phyloP scores from a whole-genome alignment of 441 rosid species.

The Rhodomyrtus psidioides region DNA sequence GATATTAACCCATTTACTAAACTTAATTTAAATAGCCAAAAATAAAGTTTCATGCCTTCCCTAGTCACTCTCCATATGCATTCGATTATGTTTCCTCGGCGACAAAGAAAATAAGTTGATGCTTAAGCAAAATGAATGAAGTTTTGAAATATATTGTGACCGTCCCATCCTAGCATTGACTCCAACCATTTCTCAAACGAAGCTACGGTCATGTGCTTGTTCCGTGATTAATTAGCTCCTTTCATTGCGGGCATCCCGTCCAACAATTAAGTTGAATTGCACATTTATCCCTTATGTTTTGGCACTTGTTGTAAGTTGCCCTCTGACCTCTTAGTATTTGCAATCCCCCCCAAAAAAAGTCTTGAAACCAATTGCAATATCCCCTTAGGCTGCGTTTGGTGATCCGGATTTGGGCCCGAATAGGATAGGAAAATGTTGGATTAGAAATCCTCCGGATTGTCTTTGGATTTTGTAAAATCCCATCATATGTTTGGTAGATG shows the following conservation, averaged over 20 bases:
- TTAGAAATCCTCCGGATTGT: too few species aligned
- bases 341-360: not conserved
- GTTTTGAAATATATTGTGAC: not conserved
- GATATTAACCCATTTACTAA: too few species aligned
- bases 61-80: accelerated
- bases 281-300: not conserved
- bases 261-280: not conserved
- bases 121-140: not conserved
- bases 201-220: not conserved
- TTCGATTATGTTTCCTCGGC: not conserved
- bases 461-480: too few species aligned
- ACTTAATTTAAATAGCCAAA: not conserved
- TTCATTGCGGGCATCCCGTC: too few species aligned
- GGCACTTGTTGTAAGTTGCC: not conserved
- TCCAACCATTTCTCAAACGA: not conserved
- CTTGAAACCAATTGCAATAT: not conserved
- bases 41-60: not conserved
- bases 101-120: not conserved
- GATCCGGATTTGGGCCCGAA: too few species aligned
- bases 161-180: not conserved
- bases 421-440: too few species aligned
- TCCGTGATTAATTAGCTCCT: too few species aligned
- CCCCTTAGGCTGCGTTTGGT: too few species aligned
- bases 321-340: not conserved
- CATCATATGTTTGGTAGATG: too few species aligned